Base-by-base conservation (phyloP, 352 stramenopile genomes). In the Pilasporangium apinafurcum region DNA sequence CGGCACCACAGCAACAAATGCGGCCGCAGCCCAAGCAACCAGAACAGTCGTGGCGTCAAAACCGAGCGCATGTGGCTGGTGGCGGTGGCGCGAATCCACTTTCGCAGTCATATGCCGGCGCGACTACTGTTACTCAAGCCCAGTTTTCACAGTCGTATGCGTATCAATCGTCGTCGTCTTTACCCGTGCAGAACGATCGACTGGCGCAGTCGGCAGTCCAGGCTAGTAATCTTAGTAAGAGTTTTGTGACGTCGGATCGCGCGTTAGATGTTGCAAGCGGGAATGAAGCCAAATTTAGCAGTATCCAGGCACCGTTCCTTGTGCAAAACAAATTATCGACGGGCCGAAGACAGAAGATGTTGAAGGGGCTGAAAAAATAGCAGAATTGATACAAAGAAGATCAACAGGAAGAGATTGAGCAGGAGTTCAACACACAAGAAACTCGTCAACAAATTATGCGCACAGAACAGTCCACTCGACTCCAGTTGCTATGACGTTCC, bases 291-390 rank as follows among this genome's bases (percentile, higher is more conserved):
- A 91, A 91, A 59, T 91, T 86, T 51, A 86, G 71, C 67, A 88
- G 64, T 52, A 91, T 93, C 42, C 81, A 91, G 62, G 81, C 81
- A 37, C 81, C 81, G 12, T 93, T 93, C 61, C 61, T 91, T 39
- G 68, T 78, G 46, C 74, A 85, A 57, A 89, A 87, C 62, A 93
- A 93, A 54, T 70, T 93, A 30, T 93, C 81, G 28, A 88, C 78
- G 5, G 77, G 79, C 25, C 78, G 78, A 37, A 70, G 81, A 13
- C 81, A 93, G 66, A 91, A 90, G 62, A 93, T 93, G 76, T 64
- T 93, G 22, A 93, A 93, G 74, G 78, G 80, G 12, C 60, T 93
- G 35, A 91, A 88, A 60, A 93, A 93, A 59, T 93, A 88, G n/a
- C n/a, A n/a, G n/a, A n/a, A n/a, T n/a, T n/a, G n/a, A n/a, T n/a